Evolutionary conservation across 2,329 filamentous ascomycete genomes (phyloP).

Genomic region (Fusarium graminum): DNA sequence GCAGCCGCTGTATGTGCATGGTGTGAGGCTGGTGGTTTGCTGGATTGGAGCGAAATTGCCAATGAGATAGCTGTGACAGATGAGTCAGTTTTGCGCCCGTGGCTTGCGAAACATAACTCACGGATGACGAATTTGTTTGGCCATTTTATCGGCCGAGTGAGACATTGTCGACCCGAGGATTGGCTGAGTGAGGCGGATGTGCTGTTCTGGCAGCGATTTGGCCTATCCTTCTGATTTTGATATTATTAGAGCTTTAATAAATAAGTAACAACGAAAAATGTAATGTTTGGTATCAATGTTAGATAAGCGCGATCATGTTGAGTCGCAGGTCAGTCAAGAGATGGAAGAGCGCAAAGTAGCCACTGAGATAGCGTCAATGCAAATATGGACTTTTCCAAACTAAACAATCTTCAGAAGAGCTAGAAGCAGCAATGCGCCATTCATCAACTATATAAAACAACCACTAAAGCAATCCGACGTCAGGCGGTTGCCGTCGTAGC

Average conservation of each 20-base stretch:
- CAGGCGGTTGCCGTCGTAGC: neutral
- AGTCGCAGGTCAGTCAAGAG: neutral
- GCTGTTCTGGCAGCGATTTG: neutral
- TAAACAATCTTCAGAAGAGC: neutral
- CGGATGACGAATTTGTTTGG: slow-evolving; percentile 23
- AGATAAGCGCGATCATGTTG: neutral
- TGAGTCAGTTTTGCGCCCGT: slow-evolving; percentile 33
- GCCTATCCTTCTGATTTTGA: neutral
- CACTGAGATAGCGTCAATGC: too few species aligned
- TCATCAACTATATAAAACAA: slow-evolving; percentile 2
- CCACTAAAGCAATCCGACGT: neutral
- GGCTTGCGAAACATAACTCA: slow-evolving; percentile 5
- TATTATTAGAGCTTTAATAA: neutral
- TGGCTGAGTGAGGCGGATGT: neutral
- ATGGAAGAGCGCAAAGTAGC: too few species aligned
- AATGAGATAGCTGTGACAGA: slow-evolving; percentile 64
- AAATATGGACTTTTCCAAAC: neutral
- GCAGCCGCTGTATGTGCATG: slow-evolving; percentile 67
- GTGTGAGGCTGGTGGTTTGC: slow-evolving; percentile 65
- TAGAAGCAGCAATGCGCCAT: neutral
- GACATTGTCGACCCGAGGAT: neutral
- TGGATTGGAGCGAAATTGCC: slow-evolving; percentile 79
- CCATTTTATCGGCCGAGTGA: neutral
- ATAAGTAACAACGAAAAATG: rapidly evolving
- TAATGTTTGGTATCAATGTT: neutral